Evolutionary conservation across 768 basidiomycete genomes (phyloP), one percentile per base, ranked within the genome.

Genomic region (Cystofilobasidium capitatum): DNA sequence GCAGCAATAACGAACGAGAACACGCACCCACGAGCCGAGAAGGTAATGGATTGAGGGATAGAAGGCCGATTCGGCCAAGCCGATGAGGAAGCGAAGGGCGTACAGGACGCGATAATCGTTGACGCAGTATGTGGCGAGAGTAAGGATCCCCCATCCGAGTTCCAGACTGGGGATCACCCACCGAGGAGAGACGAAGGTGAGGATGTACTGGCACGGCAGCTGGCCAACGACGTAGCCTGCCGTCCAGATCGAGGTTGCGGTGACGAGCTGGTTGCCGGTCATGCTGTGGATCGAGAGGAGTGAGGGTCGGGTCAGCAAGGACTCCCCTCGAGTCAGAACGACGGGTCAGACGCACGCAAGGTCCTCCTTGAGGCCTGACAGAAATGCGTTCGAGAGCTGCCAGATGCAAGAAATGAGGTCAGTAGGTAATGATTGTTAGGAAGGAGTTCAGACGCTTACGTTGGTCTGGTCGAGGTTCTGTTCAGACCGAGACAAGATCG

Each of bases 11-110:
- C n/a, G n/a, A n/a, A n/a, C 17, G 16, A 3, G 12, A 57, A 16
- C 17, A 57, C 26, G 26, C 17, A 35, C 26, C 55, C 73, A 76
- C 31, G 71, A 73, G n/a, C 73, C 74, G 9, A 76, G 64, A 7
- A 75, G 40, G 68, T 72, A 75, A 62, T 74, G 75, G 20, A 73
- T 71, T 31, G 74, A 74, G 16, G 75, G 75, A 58, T 76, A 76
- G 63, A 75, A 76, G 9, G 69, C 73, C 12, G 57, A 71, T 65
- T 76, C 75, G 44, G 74, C 73, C 7, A 75, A 70, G 10, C 75
- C 75, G 31, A 76, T 73, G 39, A 76, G 66, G 69, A 76, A 76
- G 0, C 75, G 71, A 37, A 73, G 55, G 31, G 72, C 75, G 58
- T 74, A 76, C 1, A 76, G 67, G 3, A 72, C 45, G 36, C 69